Evolutionary conservation across 2,329 filamentous ascomycete genomes (phyloP), one percentile per base, ranked within the genome.

Genomic region (Talaromyces sp.): DNA sequence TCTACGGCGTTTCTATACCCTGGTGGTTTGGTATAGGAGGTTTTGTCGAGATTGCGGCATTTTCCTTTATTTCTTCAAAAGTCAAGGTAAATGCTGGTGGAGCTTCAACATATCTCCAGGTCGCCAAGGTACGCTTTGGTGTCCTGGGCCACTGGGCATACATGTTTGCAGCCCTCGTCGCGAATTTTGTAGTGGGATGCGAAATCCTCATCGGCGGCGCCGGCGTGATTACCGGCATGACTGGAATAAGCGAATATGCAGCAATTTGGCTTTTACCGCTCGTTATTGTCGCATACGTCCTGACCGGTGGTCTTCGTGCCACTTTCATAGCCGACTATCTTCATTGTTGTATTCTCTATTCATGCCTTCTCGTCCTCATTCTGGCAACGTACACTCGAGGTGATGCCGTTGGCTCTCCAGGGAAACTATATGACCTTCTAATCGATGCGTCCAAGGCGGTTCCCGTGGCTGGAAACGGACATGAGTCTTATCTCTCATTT

Each of bases 21-120:
- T 77, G 81, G 73, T 81, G 79, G 79, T 80, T 81, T 66, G 79
- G 69, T 4, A 78, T 78, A 0, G 74, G 73, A 65, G 77, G 77
- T 0, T 77, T 77, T 0, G 73, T 76, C 2, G 78, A 80, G 66
- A 79, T 81, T 62, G 70, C 81, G 1, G 68, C 80, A 2, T 81
- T 81, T 62, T 71, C 76, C 3, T 62, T 81, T 14, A 76, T 81
- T 39, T 77, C 79, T 4, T 74, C 79, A 64, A 78, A 80, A 66
- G 76, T 81, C 69, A 82, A 82, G 67, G 68, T 72, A 2, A 74
- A 77, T 62, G 74, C 77, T 0, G 77, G 79, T 0, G 75, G 76
- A 9, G 78, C 77, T 0, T 79, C 81, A 66, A 81, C 79, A 0
- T 80, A 79, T 64, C 77, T 76, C 6, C 79, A 82, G 67, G 80